phyloP scores from a whole-genome alignment of 2,329 filamentous ascomycete genomes.

The Leptographium wingfieldii region DNA sequence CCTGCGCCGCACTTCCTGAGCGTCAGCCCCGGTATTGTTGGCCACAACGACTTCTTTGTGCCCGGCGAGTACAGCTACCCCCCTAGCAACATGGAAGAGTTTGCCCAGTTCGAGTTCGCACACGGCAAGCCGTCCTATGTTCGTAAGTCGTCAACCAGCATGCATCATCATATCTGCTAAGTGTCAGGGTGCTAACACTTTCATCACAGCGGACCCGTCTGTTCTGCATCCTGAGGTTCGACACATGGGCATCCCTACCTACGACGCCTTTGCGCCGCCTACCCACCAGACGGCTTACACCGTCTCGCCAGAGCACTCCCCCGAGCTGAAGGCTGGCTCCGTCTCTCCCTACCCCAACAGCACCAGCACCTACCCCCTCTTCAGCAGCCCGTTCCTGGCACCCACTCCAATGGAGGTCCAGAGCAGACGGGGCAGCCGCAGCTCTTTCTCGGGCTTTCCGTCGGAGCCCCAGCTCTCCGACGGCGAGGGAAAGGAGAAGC shows the following conservation, averaged over 20 bases:
- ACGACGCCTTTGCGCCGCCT: slow-evolving; percentile 36
- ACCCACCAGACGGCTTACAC: slow-evolving; percentile 32
- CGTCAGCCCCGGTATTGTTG: slow-evolving; percentile 51
- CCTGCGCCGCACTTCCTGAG: slow-evolving; percentile 39
- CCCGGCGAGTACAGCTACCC: slow-evolving; percentile 46
- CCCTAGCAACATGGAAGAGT: slow-evolving; percentile 34
- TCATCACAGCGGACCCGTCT: slow-evolving; percentile 34
- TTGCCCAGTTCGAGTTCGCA: slow-evolving; percentile 33
- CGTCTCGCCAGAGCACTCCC: slow-evolving; percentile 50
- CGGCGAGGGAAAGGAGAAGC: slow-evolving; percentile 53
- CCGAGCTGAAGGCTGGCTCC: slow-evolving; percentile 33
- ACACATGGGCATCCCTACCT: slow-evolving; percentile 35
- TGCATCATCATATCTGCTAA: slow-evolving; percentile 15
- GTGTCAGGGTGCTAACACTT: slow-evolving; percentile 2
- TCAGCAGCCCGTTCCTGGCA: slow-evolving; percentile 30
- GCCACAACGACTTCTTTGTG: slow-evolving; percentile 39
- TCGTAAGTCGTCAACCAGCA: slow-evolving; percentile 37
- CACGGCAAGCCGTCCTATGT: slow-evolving; percentile 37
- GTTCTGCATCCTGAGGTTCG: slow-evolving; percentile 44
- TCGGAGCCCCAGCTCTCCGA: slow-evolving; percentile 46
- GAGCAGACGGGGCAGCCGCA: slow-evolving; percentile 53
- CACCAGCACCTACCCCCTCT: slow-evolving; percentile 21
- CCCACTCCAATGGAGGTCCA: slow-evolving; percentile 28
- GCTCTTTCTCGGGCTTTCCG: slow-evolving; percentile 45
- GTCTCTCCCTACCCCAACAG: slow-evolving; percentile 40